These are phyloP conservation scores for Lipomyces mesembrius DNA, from an alignment of 805 yeast genomes.

Conservation along the genomic window DNA sequence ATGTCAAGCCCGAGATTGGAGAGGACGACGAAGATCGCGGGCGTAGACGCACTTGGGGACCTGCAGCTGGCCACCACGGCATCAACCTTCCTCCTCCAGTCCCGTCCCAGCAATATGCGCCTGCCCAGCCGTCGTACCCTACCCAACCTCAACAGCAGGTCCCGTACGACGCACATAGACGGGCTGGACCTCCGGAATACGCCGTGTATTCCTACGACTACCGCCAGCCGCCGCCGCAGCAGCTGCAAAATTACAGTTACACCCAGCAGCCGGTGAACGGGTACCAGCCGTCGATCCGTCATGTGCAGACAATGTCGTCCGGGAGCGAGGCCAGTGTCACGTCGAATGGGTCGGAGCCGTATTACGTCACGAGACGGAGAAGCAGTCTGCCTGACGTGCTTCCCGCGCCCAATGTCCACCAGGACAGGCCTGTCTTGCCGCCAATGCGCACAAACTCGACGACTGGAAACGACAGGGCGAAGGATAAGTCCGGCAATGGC, in stretches of 20 bases:
- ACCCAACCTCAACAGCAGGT: constrained; percentile 12
- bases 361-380: constrained; percentile 8
- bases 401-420: constrained; percentile 1
- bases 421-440: constrained; percentile 9
- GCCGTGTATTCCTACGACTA: not conserved
- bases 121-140: constrained; percentile 11
- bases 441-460: constrained; percentile 15
- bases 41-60: constrained; percentile 4
- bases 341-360: constrained; percentile 2
- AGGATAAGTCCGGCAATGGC: not conserved
- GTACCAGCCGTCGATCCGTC: not conserved
- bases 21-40: constrained; percentile 10
- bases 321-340: constrained; percentile 4
- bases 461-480: not conserved
- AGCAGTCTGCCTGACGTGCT: constrained; percentile 12
- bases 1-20: not conserved
- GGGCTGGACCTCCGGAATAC: not conserved
- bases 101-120: constrained; percentile 4
- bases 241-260: not conserved
- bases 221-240: constrained; percentile 5
- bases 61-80: not conserved
- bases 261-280: not conserved
- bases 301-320: not conserved
- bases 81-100: constrained; percentile 18
- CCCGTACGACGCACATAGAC: not conserved